Conservation (phyloP, 768 basidiomycete species). For the Lactifluus rugatus region DNA sequence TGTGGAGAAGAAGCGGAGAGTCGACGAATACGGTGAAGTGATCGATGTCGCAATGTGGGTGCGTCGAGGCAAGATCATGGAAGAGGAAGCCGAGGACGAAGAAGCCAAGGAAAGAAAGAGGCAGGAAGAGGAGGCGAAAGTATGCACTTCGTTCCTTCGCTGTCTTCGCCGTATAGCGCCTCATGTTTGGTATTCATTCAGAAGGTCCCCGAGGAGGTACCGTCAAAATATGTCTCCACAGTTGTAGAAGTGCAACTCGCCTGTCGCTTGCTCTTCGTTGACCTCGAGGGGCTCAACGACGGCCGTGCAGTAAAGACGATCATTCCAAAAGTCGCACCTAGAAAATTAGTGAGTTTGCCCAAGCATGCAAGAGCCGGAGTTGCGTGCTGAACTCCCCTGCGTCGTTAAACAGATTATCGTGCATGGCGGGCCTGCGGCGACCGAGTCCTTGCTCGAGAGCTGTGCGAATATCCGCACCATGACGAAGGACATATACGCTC, state of each 20-base stretch:
- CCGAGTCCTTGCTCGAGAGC: conserved; percentile 66
- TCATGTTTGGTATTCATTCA: conserved; percentile 26
- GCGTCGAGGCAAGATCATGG: conserved; percentile 80
- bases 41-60: conserved; percentile 96
- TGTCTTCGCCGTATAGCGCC: background rate
- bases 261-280: conserved; percentile 83
- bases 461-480: conserved; percentile 78
- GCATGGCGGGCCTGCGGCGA: conserved; percentile 58
- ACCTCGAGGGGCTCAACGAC: conserved; percentile 95
- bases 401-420: conserved; percentile 70
- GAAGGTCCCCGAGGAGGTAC: conserved; percentile 73
- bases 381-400: background rate
- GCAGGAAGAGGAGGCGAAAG: conserved; percentile 79
- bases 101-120: conserved; percentile 66
- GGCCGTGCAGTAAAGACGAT: conserved; percentile 96
- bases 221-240: conserved; percentile 81
- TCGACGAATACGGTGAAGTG: conserved; percentile 94
- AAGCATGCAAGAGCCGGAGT: background rate
- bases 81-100: conserved; percentile 80
- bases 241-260: conserved; percentile 69
- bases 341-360: conserved; percentile 66
- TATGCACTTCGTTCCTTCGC: conserved; percentile 23
- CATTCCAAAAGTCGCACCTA: conserved; percentile 90
- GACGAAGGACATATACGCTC: conserved; percentile 88
- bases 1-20: conserved; percentile 81